phyloP scores from a whole-genome alignment of 257 asterid genomes.

The Henckelia pumila region DNA sequence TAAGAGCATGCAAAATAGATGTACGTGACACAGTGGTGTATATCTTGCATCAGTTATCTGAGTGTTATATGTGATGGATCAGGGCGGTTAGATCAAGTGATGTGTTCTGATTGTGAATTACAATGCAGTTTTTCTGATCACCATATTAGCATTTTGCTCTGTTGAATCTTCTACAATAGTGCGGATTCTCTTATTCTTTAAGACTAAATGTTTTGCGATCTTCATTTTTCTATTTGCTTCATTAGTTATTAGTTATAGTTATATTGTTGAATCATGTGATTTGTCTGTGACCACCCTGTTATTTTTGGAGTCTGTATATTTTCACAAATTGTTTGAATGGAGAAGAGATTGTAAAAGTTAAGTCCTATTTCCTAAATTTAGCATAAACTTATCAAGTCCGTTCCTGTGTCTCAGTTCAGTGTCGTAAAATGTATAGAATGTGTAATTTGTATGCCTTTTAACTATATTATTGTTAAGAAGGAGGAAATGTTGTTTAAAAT shows the following conservation, averaged over 20 bases:
- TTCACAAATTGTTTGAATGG: no score
- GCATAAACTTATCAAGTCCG: background rate
- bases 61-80: background rate
- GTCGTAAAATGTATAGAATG: background rate
- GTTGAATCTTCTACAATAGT: background rate
- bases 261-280: background rate
- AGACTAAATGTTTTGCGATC: background rate
- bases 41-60: background rate
- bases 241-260: no score
- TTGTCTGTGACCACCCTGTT: background rate
- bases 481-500: constrained; percentile 7
- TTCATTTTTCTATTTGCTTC: background rate
- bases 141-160: background rate
- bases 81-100: background rate
- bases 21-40: background rate
- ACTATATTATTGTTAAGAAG: background rate
- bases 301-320: background rate
- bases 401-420: background rate
- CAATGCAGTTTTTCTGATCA: background rate
- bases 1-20: constrained; percentile 1
- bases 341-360: background rate
- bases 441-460: constrained; percentile 1
- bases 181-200: background rate
- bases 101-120: constrained; percentile 1
- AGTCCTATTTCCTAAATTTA: background rate